Conservation (phyloP, 2,329 filamentous ascomycete species). For the Penicillium oxalicum region DNA sequence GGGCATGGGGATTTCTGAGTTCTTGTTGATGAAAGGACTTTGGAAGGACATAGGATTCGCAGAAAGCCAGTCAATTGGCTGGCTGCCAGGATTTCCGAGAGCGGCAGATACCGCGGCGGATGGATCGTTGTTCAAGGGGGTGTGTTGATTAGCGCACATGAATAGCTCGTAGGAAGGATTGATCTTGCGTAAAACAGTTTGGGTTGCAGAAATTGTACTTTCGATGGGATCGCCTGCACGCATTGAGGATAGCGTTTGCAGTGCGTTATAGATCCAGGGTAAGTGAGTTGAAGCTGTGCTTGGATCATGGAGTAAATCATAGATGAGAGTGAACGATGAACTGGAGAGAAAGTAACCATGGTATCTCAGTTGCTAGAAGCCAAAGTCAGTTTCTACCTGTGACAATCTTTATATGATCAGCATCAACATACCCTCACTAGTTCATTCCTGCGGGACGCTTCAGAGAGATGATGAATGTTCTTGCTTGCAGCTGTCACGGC, state of each 20-base stretch:
- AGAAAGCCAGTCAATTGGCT: not conserved
- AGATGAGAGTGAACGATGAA: conserved; percentile 39
- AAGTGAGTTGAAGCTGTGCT: conserved; percentile 34
- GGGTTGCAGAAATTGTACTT: conserved; percentile 27
- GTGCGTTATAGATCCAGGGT: conserved; percentile 38
- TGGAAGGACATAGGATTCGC: not conserved
- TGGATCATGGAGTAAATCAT: conserved; percentile 40
- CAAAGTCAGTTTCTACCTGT: not conserved
- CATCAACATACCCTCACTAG: conserved; percentile 32
- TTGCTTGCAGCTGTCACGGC: conserved; percentile 39
- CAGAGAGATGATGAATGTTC: conserved; percentile 38
- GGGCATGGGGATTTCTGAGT: conserved; percentile 15
- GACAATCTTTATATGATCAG: not conserved
- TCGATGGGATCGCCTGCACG: conserved; percentile 23
- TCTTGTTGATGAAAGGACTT: not conserved
- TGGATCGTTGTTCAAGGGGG: not conserved
- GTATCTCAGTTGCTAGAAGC: conserved; percentile 39
- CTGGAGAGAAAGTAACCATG: conserved; percentile 43
- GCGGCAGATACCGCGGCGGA: not conserved
- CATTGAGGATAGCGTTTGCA: conserved; percentile 37
- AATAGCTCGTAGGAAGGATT: conserved; percentile 27
- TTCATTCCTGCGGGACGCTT: conserved; percentile 37
- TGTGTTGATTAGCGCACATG: conserved; percentile 2
- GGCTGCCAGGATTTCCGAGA: not conserved
- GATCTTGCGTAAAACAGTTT: conserved; percentile 29